Evolutionary conservation across 352 stramenopile species (phyloP), one percentile per base, ranked within the genome.

Genomic region (Elongisporangium prolatum): DNA sequence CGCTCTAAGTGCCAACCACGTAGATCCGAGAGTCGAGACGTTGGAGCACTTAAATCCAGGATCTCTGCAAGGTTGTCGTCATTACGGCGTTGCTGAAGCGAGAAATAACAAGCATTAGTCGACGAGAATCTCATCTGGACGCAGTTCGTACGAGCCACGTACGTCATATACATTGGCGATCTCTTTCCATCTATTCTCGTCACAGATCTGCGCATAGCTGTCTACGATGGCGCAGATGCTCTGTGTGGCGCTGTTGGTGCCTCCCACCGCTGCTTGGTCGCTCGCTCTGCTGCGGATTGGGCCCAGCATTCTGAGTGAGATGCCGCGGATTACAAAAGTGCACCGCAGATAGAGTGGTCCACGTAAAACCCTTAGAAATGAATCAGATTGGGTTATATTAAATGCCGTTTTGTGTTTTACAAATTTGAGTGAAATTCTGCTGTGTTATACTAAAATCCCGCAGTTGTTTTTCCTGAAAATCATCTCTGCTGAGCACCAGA

Each of bases 1-100:
- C 84, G 84, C 67, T 93, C 84, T 51, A 93, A 57, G 65, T 91
- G 79, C 84, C 84, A 93, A 16, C 75, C 75, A 16, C 79, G 89
- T 11, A 93, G 62, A 21, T 86, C 79, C 25, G 76, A 77, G 54
- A 93, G 67, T 16, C 84, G 73, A 50, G 71, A 71, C 2, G 54
- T 75, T 0, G 84, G 84, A 9, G 72, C 74, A 48, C 79, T 90
- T 37, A 93, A 63, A 59, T 88, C 75, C 24, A 93, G 60, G 59
- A 93, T 93, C 64, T 93, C 84, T 6, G 67, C 63, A 28, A 89
- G 67, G 52, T 89, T 91, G 59, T 91, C 80, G 24, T 88, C 74
- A 59, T 90, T 93, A 22, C 73, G 72, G 22, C 84, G 80, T 86
- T 91, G 79, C 80, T 92, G 60, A 14, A 16, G 14, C 4, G 18